Conservation (phyloP, 257 asterid genomes). For the Solanum chilense region DNA sequence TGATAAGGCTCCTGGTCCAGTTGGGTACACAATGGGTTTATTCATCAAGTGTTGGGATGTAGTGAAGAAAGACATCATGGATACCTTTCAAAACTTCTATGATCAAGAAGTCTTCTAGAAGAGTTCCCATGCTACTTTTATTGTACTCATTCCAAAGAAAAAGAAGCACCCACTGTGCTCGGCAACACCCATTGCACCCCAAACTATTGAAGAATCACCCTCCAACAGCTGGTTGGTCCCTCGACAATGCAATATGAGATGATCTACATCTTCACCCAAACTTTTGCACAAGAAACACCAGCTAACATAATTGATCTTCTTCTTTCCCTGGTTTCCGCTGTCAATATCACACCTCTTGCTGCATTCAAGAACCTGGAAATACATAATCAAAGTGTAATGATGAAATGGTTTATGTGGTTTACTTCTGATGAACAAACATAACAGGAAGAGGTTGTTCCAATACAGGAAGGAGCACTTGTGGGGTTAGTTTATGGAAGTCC, state of each 20-base stretch:
- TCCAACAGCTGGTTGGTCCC: background rate
- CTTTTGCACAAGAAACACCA: background rate
- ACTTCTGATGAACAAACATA: background rate
- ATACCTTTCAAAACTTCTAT: no score
- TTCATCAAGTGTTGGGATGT: no score
- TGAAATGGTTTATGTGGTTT: background rate
- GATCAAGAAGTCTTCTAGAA: no score
- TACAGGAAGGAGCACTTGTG: background rate
- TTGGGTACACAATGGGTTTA: no score
- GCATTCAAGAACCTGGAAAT: background rate
- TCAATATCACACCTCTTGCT: background rate
- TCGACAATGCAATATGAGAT: background rate
- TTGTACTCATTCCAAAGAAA: no score
- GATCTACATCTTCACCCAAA: background rate
- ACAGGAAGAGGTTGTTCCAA: background rate
- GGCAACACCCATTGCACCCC: background rate
- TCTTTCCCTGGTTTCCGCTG: background rate
- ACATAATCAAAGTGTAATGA: background rate
- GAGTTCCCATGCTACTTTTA: no score
- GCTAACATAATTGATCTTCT: background rate
- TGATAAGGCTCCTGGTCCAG: no score
- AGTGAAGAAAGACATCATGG: no score
- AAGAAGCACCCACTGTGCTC: background rate
- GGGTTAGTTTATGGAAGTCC: background rate
- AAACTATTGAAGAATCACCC: background rate